These are phyloP conservation scores for Achaetomiella virescens DNA, from an alignment of 495 filamentous ascomycete genomes.

Conservation along the genomic window DNA sequence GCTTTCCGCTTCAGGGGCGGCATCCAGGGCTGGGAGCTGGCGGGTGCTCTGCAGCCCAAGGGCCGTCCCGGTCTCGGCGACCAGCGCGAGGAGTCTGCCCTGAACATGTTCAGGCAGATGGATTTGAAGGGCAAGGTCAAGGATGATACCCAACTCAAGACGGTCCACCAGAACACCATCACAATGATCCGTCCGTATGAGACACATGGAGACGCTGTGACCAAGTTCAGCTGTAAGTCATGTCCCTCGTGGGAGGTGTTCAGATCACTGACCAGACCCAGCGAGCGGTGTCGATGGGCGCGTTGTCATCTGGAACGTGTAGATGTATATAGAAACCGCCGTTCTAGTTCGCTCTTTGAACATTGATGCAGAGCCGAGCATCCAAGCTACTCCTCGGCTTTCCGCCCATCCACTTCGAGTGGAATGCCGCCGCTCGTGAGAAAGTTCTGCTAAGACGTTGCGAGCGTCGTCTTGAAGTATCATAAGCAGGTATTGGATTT, in stretches of 20 bases:
- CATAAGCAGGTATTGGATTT: too few species aligned
- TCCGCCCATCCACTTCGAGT: too few species aligned
- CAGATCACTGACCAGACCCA: constrained; percentile 53
- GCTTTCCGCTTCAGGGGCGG: constrained; percentile 85
- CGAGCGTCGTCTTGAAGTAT: too few species aligned
- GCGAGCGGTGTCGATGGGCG: constrained; percentile 92
- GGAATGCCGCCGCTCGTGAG: too few species aligned
- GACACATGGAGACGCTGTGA: constrained; percentile 54
- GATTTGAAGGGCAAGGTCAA: constrained; percentile 86
- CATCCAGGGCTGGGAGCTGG: constrained; percentile 76
- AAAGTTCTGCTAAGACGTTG: too few species aligned
- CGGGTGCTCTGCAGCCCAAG: constrained; percentile 78
- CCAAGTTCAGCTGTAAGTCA: constrained; percentile 82
- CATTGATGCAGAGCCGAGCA: too few species aligned
- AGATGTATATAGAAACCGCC: constrained; percentile 15
- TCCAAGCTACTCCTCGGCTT: too few species aligned
- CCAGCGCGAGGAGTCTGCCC: constrained; percentile 60
- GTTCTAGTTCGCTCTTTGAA: constrained; percentile 9
- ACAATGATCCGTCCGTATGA: constrained; percentile 73
- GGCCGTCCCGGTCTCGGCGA: constrained; percentile 51
- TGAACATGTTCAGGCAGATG: constrained; percentile 99
- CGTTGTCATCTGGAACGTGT: constrained; percentile 69
- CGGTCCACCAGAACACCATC: constrained; percentile 95
- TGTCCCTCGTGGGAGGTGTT: constrained; percentile 10
- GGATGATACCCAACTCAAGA: constrained; percentile 90